These are phyloP conservation scores for Pichia ethanolica DNA, from an alignment of 805 yeast species.

Conservation along the genomic window DNA sequence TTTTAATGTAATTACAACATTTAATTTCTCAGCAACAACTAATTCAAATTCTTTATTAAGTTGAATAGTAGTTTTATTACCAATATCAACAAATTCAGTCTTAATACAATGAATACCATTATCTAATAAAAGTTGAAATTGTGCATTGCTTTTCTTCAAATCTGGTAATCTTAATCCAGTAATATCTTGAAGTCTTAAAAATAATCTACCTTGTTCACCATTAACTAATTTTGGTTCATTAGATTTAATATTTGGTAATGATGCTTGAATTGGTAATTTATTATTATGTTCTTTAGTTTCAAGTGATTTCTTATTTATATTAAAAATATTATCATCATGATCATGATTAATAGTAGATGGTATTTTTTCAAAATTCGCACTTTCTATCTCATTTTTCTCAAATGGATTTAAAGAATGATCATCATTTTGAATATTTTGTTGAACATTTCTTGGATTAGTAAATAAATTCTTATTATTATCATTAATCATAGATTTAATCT, in stretches of 20 bases:
- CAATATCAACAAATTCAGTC: slow-evolving; percentile 39
- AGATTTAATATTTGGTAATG: neutral
- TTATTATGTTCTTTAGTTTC: too few species aligned
- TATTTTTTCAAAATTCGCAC: slow-evolving; percentile 2
- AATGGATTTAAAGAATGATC: neutral
- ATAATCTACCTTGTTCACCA: slow-evolving; percentile 43
- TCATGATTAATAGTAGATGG: neutral
- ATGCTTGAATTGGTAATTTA: neutral
- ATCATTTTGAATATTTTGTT: neutral
- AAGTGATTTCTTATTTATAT: too few species aligned
- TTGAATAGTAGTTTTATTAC: slow-evolving; percentile 21
- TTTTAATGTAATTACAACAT: slow-evolving; percentile 67
- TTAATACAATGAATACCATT: slow-evolving; percentile 76
- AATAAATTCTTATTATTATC: neutral
- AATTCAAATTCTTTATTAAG: slow-evolving; percentile 76
- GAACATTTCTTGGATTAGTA: too few species aligned
- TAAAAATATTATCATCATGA: too few species aligned
- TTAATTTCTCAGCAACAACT: slow-evolving; percentile 51
- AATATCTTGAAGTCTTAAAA: slow-evolving; percentile 42
- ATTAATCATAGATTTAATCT: neutral
- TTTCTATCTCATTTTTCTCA: slow-evolving; percentile 1
- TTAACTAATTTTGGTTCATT: slow-evolving; percentile 11
- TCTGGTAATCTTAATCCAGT: slow-evolving; percentile 42
- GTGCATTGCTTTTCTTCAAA: slow-evolving; percentile 36
- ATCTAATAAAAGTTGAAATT: slow-evolving; percentile 53